phyloP scores from a whole-genome alignment of 2,329 filamentous ascomycete genomes.

The Davidsoniella neocaledoniae region DNA sequence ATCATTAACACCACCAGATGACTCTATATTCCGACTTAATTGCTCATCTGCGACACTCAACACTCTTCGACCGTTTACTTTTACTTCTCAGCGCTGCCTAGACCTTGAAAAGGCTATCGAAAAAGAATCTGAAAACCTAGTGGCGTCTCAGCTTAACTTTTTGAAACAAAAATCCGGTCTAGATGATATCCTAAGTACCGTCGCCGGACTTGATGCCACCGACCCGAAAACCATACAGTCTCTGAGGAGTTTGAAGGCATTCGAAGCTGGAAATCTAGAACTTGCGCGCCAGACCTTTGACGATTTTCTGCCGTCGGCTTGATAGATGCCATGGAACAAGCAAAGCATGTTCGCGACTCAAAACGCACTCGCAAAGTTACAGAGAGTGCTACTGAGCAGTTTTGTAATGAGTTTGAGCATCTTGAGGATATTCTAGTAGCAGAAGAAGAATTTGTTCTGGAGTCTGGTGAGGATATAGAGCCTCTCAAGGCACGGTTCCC shows the following conservation, averaged over 20 bases:
- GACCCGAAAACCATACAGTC: slow-evolving; percentile 24
- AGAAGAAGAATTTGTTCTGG: slow-evolving; percentile 20
- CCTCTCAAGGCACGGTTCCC: slow-evolving; percentile 33
- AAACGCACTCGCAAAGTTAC: slow-evolving; percentile 58
- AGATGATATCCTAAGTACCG: slow-evolving; percentile 34
- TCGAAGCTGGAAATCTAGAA: slow-evolving; percentile 44
- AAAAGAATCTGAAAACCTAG: slow-evolving; percentile 38
- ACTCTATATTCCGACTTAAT: slow-evolving; percentile 57
- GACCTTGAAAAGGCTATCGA: slow-evolving; percentile 41
- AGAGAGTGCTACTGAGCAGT: slow-evolving; percentile 65
- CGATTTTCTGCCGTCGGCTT: slow-evolving; percentile 84
- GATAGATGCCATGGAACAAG: slow-evolving; percentile 75
- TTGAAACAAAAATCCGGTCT: slow-evolving; percentile 64
- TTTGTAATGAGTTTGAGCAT: slow-evolving; percentile 68
- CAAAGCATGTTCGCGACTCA: slow-evolving; percentile 58
- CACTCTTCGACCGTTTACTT: slow-evolving; percentile 42
- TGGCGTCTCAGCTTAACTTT: slow-evolving; percentile 53
- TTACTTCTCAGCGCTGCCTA: slow-evolving; percentile 38
- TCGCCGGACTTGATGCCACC: slow-evolving; percentile 21
- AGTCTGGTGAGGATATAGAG: slow-evolving; percentile 17
- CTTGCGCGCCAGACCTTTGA: slow-evolving; percentile 63
- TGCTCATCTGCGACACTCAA: slow-evolving; percentile 44
- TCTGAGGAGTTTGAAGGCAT: slow-evolving; percentile 33
- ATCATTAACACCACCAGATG: slow-evolving; percentile 39
- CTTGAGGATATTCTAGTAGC: slow-evolving; percentile 33